phyloP scores from a whole-genome alignment of 1,284 basidiomycete genomes.

The Apiotrichum gracile region DNA sequence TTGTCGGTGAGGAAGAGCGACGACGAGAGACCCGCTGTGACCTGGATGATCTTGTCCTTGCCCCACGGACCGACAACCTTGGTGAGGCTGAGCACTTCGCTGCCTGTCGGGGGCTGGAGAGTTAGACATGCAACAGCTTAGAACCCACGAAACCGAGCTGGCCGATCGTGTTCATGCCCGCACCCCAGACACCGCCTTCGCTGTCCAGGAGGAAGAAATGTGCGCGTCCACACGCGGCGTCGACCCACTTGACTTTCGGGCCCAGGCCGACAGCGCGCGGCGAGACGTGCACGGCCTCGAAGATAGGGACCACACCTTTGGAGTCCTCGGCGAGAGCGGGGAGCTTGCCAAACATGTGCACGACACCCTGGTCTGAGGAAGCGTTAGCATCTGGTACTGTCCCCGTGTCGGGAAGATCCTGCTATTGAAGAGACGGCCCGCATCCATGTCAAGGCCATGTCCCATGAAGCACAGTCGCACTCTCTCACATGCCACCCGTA shows the following conservation, averaged over 20 bases:
- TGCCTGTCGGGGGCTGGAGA: slow-evolving; percentile 11
- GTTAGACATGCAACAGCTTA: background rate
- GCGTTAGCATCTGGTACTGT: too few relatives aligned
- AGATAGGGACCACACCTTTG: slow-evolving; percentile 56
- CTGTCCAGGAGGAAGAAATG: slow-evolving; percentile 79
- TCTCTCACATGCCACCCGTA: too few relatives aligned
- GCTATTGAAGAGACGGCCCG: too few relatives aligned
- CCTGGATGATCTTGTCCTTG: slow-evolving; percentile 33
- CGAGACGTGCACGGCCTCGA: slow-evolving; percentile 60
- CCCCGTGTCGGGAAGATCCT: too few relatives aligned
- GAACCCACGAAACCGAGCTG: slow-evolving; percentile 52
- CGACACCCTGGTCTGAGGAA: slow-evolving; percentile 64
- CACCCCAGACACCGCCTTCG: slow-evolving; percentile 73
- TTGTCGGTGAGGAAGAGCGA: slow-evolving; percentile 71
- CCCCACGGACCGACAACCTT: slow-evolving; percentile 38
- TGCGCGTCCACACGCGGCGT: slow-evolving; percentile 72
- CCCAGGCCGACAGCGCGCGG: slow-evolving; percentile 59
- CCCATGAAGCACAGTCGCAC: too few relatives aligned
- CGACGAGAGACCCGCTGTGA: slow-evolving; percentile 75
- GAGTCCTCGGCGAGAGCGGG: slow-evolving; percentile 53
- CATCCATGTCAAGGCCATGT: too few relatives aligned
- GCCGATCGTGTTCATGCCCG: slow-evolving; percentile 75
- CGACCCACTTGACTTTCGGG: slow-evolving; percentile 62
- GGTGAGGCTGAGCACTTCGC: slow-evolving; percentile 23
- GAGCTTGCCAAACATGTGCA: slow-evolving; percentile 82